Evolutionary conservation across 257 asterid genomes (phyloP).

Genomic region (Ilex asprella): DNA sequence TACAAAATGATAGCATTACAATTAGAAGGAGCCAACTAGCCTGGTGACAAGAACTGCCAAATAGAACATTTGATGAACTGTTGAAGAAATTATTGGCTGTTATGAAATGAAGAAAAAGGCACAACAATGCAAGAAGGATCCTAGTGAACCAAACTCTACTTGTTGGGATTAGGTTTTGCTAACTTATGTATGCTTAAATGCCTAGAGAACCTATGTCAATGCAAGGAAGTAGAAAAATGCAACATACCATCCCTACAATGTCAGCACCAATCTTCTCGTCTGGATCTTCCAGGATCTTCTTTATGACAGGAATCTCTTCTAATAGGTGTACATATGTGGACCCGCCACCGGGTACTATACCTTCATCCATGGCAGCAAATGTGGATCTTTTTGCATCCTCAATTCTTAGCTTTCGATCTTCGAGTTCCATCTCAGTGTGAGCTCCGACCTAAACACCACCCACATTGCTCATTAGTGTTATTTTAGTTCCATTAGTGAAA

Average conservation of each 20-base stretch:
- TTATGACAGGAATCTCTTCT: conserved; percentile 57
- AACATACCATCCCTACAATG: conserved; percentile 64
- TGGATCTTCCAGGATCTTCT: conserved; percentile 44
- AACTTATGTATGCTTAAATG: neutral
- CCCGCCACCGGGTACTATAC: conserved; percentile 98
- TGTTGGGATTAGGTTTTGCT: too few species aligned
- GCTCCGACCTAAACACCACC: conserved; percentile 53
- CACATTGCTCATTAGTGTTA: neutral
- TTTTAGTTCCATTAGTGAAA: neutral
- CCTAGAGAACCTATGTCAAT: neutral
- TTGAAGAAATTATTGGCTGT: too few species aligned
- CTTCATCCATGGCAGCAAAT: conserved; percentile 93
- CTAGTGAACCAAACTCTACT: too few species aligned
- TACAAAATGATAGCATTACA: too few species aligned
- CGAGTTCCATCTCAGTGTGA: conserved; percentile 88
- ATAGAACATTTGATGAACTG: too few species aligned
- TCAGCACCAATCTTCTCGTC: conserved; percentile 93
- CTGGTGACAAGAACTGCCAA: too few species aligned
- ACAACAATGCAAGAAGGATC: too few species aligned
- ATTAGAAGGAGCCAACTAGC: too few species aligned
- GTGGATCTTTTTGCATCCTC: conserved; percentile 96
- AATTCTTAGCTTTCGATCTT: conserved; percentile 78
- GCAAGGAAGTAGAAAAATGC: neutral
- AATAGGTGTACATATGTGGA: conserved; percentile 81
- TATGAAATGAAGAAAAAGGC: too few species aligned